Evolutionary conservation across 139 green algal species (phyloP).

Genomic region (Tetraselmis chui): DNA sequence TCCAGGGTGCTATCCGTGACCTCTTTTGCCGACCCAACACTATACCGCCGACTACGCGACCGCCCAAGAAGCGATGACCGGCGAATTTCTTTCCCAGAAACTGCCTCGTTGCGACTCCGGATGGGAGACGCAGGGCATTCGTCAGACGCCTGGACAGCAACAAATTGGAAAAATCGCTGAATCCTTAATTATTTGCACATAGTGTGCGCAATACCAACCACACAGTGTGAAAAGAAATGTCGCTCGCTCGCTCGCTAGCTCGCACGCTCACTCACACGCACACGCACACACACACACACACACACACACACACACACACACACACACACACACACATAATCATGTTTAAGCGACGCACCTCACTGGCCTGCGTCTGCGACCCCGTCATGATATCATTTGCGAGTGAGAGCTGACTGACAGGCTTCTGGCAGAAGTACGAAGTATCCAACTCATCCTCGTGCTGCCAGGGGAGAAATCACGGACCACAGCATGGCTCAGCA

Average conservation of each 20-base stretch:
- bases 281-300: no score
- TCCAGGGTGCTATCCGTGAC: not conserved
- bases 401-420: conserved; percentile 32
- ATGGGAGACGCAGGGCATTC: not conserved
- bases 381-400: conserved; percentile 31
- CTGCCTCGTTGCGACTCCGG: not conserved
- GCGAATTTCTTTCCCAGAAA: not conserved
- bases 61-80: not conserved
- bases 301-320: no score
- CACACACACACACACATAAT: no score
- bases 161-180: no score
- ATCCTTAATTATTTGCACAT: not conserved
- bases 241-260: not conserved
- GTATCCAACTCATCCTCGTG: conserved; percentile 56
- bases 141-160: no score
- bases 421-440: conserved; percentile 52
- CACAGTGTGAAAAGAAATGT: not conserved
- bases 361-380: not conserved
- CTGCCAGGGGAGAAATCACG: not conserved
- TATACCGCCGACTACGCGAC: not conserved
- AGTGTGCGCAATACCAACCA: not conserved
- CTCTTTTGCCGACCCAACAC: not conserved
- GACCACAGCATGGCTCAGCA: not conserved
- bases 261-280: no score
- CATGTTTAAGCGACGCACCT: not conserved